Evolutionary conservation across 345 rosid genomes (phyloP), one percentile per base, ranked within the genome.

Genomic region (Isatis tinctoria): DNA sequence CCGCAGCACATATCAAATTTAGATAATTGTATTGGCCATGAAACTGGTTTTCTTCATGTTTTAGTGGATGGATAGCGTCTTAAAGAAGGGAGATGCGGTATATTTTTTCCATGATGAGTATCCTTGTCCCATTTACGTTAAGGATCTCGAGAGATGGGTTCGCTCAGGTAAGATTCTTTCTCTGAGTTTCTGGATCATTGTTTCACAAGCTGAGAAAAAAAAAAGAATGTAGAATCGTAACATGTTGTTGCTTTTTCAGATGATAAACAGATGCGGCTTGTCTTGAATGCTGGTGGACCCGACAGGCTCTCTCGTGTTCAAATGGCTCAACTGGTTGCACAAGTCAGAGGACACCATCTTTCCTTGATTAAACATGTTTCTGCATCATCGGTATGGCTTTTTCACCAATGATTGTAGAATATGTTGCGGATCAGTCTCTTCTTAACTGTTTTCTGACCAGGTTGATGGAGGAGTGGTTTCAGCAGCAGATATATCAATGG

Each of bases 401-500:
- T 27, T 53, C 52, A 24, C 35, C 5, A 28, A 48, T 45, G 13
- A 35, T 7, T 24, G 11, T 8, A 12, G 43, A 37, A 28, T 39
- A 28, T 28, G 1, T n/a, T 9, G 22, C 47, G 40, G 57, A 67
- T 52, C 7, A 43, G 32, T 57, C 26, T 35, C 13, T 56, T 22
- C 8, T 22, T 7, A 36, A 22, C 26, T 76, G 49, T 60, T 70
- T 78, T 22, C 74, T 43, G 22, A 35, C 44, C 80, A 87, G 96
- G 85, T 87, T 72, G 88, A 90, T 65, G 88, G 93, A 2, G 96
- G 97, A 3, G 86, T 90, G 18, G 57, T 27, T 49, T 90, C 97
- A 43, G 97, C 98, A 13, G 84, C 96, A 52, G 98, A 91, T 71
- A 93, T 90, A 74, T 89, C 97, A 14, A 91, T 93, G 96, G 92